A percentile compares a stretch with the other conserved stretches of the same genome.
Evolutionary conservation across 495 filamentous ascomycete species (phyloP).

Genomic region (Aspergillus carlsbadensis): DNA sequence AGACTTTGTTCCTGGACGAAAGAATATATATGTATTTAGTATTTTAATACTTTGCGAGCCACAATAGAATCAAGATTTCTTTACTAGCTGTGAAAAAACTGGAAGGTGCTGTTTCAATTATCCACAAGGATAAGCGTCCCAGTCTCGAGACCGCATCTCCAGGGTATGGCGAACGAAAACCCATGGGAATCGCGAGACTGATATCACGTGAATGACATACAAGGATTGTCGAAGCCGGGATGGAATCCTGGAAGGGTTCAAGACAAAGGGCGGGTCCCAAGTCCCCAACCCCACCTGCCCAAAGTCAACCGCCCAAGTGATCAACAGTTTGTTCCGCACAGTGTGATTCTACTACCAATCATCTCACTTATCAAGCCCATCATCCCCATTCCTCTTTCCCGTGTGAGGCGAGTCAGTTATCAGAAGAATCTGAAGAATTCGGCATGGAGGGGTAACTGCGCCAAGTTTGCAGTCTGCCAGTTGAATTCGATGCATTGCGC

Average conservation of each 20-base stretch:
- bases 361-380: neutral
- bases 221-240: no score
- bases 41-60: no score
- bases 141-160: no score
- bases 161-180: no score
- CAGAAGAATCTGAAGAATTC: neutral
- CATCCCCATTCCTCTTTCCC: neutral
- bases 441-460: neutral
- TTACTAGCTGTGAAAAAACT: no score
- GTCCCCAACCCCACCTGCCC: neutral
- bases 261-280: conserved; percentile 1
- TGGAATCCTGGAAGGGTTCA: neutral
- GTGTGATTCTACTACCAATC: conserved; percentile 6
- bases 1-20: no score
- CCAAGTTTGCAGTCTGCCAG: neutral
- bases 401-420: conserved; percentile 3
- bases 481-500: neutral
- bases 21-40: no score
- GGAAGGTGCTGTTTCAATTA: no score
- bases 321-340: conserved; percentile 5
- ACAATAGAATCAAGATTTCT: no score
- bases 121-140: no score
- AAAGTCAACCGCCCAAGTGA: conserved; percentile 6
- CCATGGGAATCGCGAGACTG: no score
- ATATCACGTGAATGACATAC: no score